These are phyloP conservation scores for Allium sativum DNA, from an alignment of 106 monocot genomes.

Conservation along the genomic window DNA sequence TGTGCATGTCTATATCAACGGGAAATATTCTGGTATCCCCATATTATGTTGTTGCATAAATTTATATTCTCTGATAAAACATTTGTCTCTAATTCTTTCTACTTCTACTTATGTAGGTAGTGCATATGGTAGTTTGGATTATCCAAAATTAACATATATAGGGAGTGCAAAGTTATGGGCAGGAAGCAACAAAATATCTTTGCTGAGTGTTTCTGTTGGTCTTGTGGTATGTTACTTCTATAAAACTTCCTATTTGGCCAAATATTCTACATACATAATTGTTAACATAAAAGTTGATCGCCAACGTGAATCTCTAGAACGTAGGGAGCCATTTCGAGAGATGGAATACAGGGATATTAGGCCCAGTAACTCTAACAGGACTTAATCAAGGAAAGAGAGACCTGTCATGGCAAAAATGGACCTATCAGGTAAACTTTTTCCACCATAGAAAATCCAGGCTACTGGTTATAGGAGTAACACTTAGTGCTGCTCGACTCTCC, in stretches of 20 bases:
- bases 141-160: constrained; percentile 68
- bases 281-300: background rate
- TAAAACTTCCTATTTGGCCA: constrained; percentile 13
- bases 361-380: constrained; percentile 55
- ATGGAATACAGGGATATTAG: constrained; percentile 66
- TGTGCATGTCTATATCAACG: constrained; percentile 64
- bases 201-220: constrained; percentile 77
- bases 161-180: constrained; percentile 71
- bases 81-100: background rate
- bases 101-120: constrained; percentile 32
- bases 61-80: background rate
- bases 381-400: constrained; percentile 60
- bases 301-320: constrained; percentile 23
- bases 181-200: constrained; percentile 84
- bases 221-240: constrained; percentile 34
- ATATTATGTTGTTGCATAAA: background rate
- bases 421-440: constrained; percentile 36
- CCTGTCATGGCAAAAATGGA: constrained; percentile 82
- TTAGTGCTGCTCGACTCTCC: no score
- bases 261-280: background rate
- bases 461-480: no score
- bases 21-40: constrained; percentile 35
- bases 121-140: constrained; percentile 61
- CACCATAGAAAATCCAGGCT: no score
- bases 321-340: constrained; percentile 57